Evolutionary conservation across 208 protist genomes (phyloP).

Genomic region (Trypanosoma cruzi): DNA sequence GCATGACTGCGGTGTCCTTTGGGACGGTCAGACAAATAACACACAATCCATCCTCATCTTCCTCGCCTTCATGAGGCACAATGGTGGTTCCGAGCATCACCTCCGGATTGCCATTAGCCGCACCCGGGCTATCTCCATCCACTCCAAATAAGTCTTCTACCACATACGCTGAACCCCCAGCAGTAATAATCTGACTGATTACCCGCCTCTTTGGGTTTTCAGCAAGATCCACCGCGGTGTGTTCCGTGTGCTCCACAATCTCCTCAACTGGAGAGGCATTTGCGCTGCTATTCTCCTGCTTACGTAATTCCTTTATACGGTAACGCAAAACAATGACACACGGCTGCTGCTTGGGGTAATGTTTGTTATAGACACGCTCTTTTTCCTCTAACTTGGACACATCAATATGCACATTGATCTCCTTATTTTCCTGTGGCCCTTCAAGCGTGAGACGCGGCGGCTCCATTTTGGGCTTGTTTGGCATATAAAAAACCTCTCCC

Average conservation of each 20-base stretch:
- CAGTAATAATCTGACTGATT: constrained; percentile 83
- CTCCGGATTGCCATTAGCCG: constrained; percentile 37
- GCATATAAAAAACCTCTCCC: constrained; percentile 79
- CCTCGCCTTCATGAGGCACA: constrained; percentile 59
- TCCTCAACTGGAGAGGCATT: constrained; percentile 40
- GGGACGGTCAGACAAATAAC: constrained; percentile 94
- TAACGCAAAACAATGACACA: constrained; percentile 91
- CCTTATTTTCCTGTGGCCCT: constrained; percentile 67
- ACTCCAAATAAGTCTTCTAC: constrained; percentile 90
- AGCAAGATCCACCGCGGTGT: constrained; percentile 86
- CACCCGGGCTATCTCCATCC: constrained; percentile 53
- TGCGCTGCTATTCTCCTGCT: constrained; percentile 37
- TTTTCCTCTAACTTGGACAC: constrained; percentile 75
- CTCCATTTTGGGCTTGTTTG: constrained; percentile 91
- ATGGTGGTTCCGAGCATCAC: constrained; percentile 82
- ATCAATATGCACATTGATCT: constrained; percentile 82
- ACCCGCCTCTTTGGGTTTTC: constrained; percentile 79
- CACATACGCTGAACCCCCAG: constrained; percentile 77
- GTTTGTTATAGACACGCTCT: constrained; percentile 86
- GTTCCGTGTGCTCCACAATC: constrained; percentile 82
- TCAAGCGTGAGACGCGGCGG: constrained; percentile 71
- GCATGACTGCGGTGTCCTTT: constrained; percentile 93
- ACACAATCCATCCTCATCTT: constrained; percentile 88
- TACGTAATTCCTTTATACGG: constrained; percentile 64
- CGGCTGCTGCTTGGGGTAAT: constrained; percentile 92